Conservation (phyloP, 768 basidiomycete genomes). For the Lentinula raphanica region DNA sequence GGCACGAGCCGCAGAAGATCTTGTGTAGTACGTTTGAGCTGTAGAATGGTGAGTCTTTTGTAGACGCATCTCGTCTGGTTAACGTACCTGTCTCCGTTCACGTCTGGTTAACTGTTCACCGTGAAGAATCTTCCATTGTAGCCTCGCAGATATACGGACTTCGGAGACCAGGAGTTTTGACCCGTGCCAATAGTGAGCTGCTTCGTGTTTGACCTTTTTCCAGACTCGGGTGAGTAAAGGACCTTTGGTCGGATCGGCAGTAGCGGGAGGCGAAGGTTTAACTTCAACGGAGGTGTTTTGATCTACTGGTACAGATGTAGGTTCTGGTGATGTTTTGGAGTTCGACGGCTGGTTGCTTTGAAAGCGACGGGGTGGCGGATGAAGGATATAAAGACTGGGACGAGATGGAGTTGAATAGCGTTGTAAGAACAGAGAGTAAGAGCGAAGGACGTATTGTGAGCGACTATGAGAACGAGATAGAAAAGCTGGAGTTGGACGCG, state of each 20-base stretch:
- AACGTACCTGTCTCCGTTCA: conserved; percentile 82
- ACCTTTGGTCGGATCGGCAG: conserved; percentile 34
- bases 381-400: conserved; percentile 7
- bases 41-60: conserved; percentile 4
- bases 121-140: conserved; percentile 90
- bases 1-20: conserved; percentile 91
- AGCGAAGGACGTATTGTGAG: conserved; percentile 20
- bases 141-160: conserved; percentile 80
- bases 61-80: neutral
- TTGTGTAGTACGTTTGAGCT: conserved; percentile 91
- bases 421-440: conserved; percentile 17
- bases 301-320: conserved; percentile 17
- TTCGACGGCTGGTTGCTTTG: conserved; percentile 28
- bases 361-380: conserved; percentile 20
- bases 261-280: conserved; percentile 45
- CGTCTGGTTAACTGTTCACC: conserved; percentile 88
- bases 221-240: conserved; percentile 64
- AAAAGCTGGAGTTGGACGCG: conserved; percentile 44
- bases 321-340: conserved; percentile 6
- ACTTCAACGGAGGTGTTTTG: conserved; percentile 30
- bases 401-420: conserved; percentile 14
- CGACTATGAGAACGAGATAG: conserved; percentile 30
- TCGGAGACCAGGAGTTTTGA: conserved; percentile 91
- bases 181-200: conserved; percentile 95
- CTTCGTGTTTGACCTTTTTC: conserved; percentile 95